Base-by-base conservation (phyloP, 257 asterid genomes). In the Salvia hispanica region DNA sequence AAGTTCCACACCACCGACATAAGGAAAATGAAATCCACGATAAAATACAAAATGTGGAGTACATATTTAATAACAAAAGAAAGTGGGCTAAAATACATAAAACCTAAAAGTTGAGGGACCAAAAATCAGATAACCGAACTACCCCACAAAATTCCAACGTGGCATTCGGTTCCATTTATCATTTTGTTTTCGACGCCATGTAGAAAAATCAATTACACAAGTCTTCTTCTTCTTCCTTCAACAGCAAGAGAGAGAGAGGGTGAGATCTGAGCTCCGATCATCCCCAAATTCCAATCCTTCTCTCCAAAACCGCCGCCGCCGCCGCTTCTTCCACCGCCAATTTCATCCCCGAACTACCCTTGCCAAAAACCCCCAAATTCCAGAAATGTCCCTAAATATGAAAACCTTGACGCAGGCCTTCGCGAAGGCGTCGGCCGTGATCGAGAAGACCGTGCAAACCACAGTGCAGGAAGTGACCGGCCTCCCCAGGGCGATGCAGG, bases 381-480 rank as follows among this genome's bases (percentile, higher is more conserved):
- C 72, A 62, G 36, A 56, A 78, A 90, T 93, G 99, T 88, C 99
- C 37, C 74, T 90, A 52, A 93, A 93, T 77, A 93, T 93, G 99
- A 93, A 86, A 77, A 86, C 95, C 75, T 78, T 92, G 12, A 66
- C 93, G 8, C 98, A 90, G 81, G 97, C 99, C 83, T 86, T 93
- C 4, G 98, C 98, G 15, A 90, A 88, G 83, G 97, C 99, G 14
- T 87, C 99, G 8, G 97, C 97, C 18, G 96, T 78, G 72, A 86
- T 94, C 83, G 99, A 94, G 83, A 94, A 94, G 74, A 94, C 97
- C 58, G 99, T 94, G 12, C 97, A 91, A 60, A 88, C 90, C 46
- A 93, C 99, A 74, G 99, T 93, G 5, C 97, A 90, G 25, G 99
- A 93, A 76, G 99, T 94, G 9, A 86, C 99, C 58, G 99, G 99